Conservation (phyloP, 116 monocot genomes). For the Cymodocea nodosa region DNA sequence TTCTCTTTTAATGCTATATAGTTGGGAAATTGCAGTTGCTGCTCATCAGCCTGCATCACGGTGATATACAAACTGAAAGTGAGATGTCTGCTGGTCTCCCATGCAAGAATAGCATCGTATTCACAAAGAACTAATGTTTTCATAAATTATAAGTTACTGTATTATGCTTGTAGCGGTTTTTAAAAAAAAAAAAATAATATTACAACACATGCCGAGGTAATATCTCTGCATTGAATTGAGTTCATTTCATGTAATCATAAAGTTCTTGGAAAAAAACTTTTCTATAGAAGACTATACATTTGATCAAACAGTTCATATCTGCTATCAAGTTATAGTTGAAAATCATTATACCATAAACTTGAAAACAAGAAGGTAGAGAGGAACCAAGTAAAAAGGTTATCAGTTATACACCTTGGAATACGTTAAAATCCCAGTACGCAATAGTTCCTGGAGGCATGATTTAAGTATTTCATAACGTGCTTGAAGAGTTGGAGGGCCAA, state of each 20-base stretch:
- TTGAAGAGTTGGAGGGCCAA: conserved; percentile 84
- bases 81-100: neutral
- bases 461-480: conserved; percentile 86
- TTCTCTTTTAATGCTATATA: conserved; percentile 54
- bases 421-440: conserved; percentile 50
- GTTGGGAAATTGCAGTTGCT: conserved; percentile 26
- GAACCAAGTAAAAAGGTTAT: neutral
- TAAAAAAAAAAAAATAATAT: too few species aligned
- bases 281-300: too few species aligned
- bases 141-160: too few species aligned
- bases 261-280: too few species aligned
- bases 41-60: neutral
- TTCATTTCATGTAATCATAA: too few species aligned
- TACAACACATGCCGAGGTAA: too few species aligned
- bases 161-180: too few species aligned
- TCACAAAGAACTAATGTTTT: too few species aligned
- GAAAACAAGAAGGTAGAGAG: neutral
- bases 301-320: too few species aligned
- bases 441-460: conserved; percentile 79
- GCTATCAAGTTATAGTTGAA: too few species aligned
- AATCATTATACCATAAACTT: too few species aligned
- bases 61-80: neutral
- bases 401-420: conserved; percentile 30
- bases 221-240: too few species aligned
- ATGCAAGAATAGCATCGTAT: neutral